These are phyloP conservation scores for Globisporangium cystogenes DNA, from an alignment of 352 stramenopile species.

Conservation along the genomic window DNA sequence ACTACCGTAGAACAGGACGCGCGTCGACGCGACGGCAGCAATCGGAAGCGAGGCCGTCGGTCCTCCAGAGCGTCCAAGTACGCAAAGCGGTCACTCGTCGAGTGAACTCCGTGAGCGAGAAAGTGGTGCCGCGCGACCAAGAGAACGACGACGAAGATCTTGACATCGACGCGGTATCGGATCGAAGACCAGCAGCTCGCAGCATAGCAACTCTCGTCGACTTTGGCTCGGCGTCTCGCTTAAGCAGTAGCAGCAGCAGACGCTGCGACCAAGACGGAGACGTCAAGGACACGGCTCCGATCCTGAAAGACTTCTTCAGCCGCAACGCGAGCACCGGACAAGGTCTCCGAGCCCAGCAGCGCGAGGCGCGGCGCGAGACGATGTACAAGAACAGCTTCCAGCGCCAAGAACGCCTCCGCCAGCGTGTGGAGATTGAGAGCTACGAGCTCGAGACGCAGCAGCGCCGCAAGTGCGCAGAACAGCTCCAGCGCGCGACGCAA, in stretches of 20 bases:
- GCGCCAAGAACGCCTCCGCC: constrained; percentile 38
- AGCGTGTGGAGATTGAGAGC: constrained; percentile 21
- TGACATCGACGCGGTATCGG: not conserved
- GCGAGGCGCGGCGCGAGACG: constrained; percentile 27
- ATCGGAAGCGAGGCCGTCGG: not conserved
- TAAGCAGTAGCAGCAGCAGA: not conserved
- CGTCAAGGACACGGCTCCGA: constrained; percentile 23
- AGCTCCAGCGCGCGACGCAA: constrained; percentile 31
- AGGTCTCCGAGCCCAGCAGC: constrained; percentile 32
- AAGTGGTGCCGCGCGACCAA: constrained; percentile 9
- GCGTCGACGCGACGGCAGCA: not conserved
- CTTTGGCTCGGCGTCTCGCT: not conserved
- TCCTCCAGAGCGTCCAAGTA: constrained; percentile 6
- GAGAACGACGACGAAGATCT: constrained; percentile 3
- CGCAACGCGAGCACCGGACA: constrained; percentile 30
- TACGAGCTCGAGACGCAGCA: constrained; percentile 13
- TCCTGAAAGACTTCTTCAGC: constrained; percentile 63
- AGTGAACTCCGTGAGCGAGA: constrained; percentile 4
- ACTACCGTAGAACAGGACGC: not conserved
- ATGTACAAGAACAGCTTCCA: constrained; percentile 38
- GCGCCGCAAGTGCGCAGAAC: constrained; percentile 24
- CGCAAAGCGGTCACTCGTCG: not conserved
- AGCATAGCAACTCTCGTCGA: too few species aligned
- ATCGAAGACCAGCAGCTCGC: not conserved
- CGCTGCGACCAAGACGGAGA: not conserved